Evolutionary conservation across 2,329 filamentous ascomycete genomes (phyloP).

Genomic region (Colletotrichum tropicicola): DNA sequence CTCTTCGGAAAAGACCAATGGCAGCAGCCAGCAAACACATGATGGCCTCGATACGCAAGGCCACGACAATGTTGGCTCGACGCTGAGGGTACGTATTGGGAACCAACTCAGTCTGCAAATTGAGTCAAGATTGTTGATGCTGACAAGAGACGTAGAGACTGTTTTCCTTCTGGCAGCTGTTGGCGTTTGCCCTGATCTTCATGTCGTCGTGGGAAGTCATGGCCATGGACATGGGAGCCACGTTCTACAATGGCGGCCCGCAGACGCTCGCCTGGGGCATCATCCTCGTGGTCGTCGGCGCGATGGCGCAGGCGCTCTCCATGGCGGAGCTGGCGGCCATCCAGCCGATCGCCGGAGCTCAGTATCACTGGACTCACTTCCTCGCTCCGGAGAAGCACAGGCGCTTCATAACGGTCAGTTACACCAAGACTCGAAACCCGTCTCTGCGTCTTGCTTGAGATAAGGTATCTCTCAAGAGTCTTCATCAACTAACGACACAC

Average conservation of each 20-base stretch:
- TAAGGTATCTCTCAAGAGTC: too few relatives aligned
- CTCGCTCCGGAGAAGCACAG: conserved; percentile 23
- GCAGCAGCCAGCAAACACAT: background rate
- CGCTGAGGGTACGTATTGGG: background rate
- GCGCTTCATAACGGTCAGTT: conserved; percentile 23
- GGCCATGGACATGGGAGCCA: conserved; percentile 29
- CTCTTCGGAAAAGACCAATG: conserved; percentile 12
- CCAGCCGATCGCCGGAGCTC: conserved; percentile 34
- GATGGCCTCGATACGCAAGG: background rate
- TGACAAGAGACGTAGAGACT: background rate
- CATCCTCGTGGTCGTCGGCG: conserved; percentile 21
- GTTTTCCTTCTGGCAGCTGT: conserved; percentile 24
- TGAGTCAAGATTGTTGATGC: background rate
- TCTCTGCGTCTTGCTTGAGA: too few relatives aligned
- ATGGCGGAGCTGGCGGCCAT: conserved; percentile 36
- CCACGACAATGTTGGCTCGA: conserved; percentile 8
- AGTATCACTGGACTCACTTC: conserved; percentile 34
- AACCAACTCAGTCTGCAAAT: background rate
- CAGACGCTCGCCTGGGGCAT: conserved; percentile 28
- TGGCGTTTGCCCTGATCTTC: conserved; percentile 25
- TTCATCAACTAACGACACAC: background rate
- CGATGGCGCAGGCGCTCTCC: conserved; percentile 23
- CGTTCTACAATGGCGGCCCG: conserved; percentile 22
- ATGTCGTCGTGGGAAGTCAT: conserved; percentile 29
- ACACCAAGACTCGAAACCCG: background rate